These are phyloP conservation scores for Alternaria alternata DNA, from an alignment of 2,329 filamentous ascomycete species.

Conservation along the genomic window DNA sequence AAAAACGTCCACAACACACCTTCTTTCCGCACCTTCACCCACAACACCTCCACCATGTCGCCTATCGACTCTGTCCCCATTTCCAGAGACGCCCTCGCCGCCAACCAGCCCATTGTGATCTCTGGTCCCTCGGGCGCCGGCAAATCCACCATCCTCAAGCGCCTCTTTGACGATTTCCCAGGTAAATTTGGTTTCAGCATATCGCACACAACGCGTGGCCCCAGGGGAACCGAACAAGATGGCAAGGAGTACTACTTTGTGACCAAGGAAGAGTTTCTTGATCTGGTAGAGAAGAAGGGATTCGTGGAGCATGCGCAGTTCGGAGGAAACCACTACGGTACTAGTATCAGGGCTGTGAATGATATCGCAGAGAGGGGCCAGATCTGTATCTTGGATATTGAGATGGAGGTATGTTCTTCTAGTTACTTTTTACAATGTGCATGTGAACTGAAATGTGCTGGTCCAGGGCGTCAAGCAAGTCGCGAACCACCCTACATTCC, in stretches of 20 bases:
- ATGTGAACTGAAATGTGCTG: neutral
- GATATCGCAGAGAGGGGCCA: slow-evolving; percentile 74
- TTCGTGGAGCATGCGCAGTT: slow-evolving; percentile 92
- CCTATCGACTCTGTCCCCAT: slow-evolving; percentile 26
- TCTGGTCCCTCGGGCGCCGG: slow-evolving; percentile 82
- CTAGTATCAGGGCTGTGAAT: slow-evolving; percentile 79
- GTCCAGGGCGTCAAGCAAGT: slow-evolving; percentile 87
- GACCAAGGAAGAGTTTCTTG: slow-evolving; percentile 57
- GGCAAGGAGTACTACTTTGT: slow-evolving; percentile 83
- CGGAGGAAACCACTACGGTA: slow-evolving; percentile 86
- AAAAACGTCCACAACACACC: slow-evolving; percentile 5
- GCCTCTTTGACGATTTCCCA: slow-evolving; percentile 72
- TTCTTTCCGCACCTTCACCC: slow-evolving; percentile 14
- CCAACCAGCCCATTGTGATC: slow-evolving; percentile 71
- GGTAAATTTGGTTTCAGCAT: slow-evolving; percentile 71
- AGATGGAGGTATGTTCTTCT: slow-evolving; percentile 78
- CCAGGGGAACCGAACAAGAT: slow-evolving; percentile 76
- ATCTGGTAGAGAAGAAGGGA: slow-evolving; percentile 65
- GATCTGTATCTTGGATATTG: slow-evolving; percentile 89
- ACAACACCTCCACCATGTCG: slow-evolving; percentile 33
- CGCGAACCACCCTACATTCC: slow-evolving; percentile 72
- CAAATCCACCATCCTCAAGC: slow-evolving; percentile 80
- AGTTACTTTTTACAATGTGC: neutral
- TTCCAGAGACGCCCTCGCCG: slow-evolving; percentile 30
- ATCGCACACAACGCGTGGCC: slow-evolving; percentile 79